Conservation (phyloP, 2,329 filamentous ascomycete species). For the Cladophialophora exuberans region DNA sequence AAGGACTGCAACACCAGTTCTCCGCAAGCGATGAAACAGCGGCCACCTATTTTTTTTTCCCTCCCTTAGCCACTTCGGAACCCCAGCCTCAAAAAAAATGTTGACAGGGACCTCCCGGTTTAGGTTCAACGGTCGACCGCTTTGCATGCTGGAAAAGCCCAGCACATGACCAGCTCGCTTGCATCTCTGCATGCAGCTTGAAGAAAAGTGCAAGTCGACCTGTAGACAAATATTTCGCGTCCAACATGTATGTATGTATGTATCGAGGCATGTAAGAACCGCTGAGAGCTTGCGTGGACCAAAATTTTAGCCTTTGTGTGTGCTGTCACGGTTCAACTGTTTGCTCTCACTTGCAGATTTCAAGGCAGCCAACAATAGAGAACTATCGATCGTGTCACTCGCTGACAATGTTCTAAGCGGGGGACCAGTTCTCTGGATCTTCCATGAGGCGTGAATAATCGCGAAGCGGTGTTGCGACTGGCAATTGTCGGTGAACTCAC, state of each 20-base stretch:
- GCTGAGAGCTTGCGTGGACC: too few relatives aligned
- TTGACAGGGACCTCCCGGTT: slow-evolving; percentile 8
- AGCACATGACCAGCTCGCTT: slow-evolving; percentile 14
- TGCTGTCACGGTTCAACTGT: too few relatives aligned
- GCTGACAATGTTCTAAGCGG: background rate
- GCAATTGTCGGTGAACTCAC: slow-evolving; percentile 23
- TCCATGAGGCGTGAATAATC: background rate
- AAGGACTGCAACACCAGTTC: slow-evolving; percentile 12
- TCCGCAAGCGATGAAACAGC: slow-evolving; percentile 11
- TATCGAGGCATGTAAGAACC: too few relatives aligned
- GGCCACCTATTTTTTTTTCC: too few relatives aligned
- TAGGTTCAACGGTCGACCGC: slow-evolving; percentile 12
- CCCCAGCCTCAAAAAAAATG: too few relatives aligned
- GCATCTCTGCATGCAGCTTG: background rate
- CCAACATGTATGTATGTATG: too few relatives aligned
- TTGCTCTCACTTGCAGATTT: slow-evolving; percentile 3
- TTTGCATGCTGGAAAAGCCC: slow-evolving; percentile 9
- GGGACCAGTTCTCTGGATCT: background rate
- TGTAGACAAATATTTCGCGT: too few relatives aligned
- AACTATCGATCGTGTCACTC: background rate
- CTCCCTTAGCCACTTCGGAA: too few relatives aligned
- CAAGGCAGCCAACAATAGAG: slow-evolving; percentile 15
- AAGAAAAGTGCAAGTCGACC: too few relatives aligned
- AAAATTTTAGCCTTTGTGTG: too few relatives aligned
- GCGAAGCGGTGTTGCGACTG: background rate